These are phyloP conservation scores for Microbotryum scabiosae DNA, from an alignment of 1,284 basidiomycete genomes.

Conservation along the genomic window DNA sequence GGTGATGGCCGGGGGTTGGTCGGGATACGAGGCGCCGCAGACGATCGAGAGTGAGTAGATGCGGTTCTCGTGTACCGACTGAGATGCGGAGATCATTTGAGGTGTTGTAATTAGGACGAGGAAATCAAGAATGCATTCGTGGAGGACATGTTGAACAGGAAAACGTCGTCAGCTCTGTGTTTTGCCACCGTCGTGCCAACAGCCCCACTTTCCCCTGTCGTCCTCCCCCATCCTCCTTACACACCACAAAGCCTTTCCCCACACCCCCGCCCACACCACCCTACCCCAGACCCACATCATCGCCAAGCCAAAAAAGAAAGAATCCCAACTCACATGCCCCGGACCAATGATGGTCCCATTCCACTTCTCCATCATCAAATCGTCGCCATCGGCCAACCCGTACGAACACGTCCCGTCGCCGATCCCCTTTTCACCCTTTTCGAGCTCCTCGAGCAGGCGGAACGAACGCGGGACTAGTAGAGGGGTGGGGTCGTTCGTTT, in stretches of 20 bases:
- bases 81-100: slow-evolving; percentile 29
- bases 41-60: slow-evolving; percentile 92
- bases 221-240: too few relatives aligned
- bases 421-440: slow-evolving; percentile 99
- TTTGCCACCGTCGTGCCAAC: too few relatives aligned
- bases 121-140: neutral
- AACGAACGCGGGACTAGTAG: slow-evolving; percentile 86
- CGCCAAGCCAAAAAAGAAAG: neutral
- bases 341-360: slow-evolving; percentile 98
- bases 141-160: neutral
- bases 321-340: slow-evolving; percentile 82
- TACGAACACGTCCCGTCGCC: slow-evolving; percentile 94
- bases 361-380: slow-evolving; percentile 92
- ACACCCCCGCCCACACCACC: neutral
- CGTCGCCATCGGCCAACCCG: slow-evolving; percentile 82
- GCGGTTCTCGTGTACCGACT: slow-evolving; percentile 96
- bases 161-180: too few relatives aligned
- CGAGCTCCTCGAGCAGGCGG: slow-evolving; percentile 90
- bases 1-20: slow-evolving; percentile 63
- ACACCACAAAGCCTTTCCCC: too few relatives aligned
- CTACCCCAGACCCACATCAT: neutral
- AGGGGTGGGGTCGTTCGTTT: too few relatives aligned
- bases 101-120: neutral
- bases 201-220: too few relatives aligned
- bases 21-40: slow-evolving; percentile 77